Percentiles rank a stretch among this genome's conserved stretches.
Conservation (phyloP, 2,329 filamentous ascomycete species). For the Stemphylium beticola region DNA sequence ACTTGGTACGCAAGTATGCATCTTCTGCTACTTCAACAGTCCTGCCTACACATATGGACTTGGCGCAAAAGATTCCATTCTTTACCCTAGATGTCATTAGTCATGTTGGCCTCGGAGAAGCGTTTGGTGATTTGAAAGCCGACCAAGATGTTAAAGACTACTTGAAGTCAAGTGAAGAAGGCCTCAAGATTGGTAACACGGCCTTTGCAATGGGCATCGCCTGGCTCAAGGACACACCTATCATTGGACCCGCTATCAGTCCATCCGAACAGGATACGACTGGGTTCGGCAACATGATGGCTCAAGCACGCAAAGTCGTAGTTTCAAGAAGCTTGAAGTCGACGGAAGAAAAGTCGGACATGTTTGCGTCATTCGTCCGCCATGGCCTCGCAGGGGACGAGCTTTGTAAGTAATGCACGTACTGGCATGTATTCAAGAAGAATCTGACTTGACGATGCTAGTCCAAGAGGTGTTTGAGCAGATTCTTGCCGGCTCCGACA, state of each 20-base stretch:
- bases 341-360: slow-evolving; percentile 55
- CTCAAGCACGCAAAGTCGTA: slow-evolving; percentile 36
- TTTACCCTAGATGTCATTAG: slow-evolving; percentile 65
- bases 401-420: slow-evolving; percentile 30
- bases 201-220: slow-evolving; percentile 35
- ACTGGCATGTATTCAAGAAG: not conserved
- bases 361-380: slow-evolving; percentile 61
- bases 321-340: slow-evolving; percentile 54
- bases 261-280: slow-evolving; percentile 46
- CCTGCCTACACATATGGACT: slow-evolving; percentile 52
- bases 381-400: slow-evolving; percentile 52
- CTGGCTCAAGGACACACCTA: slow-evolving; percentile 32
- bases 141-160: slow-evolving; percentile 58
- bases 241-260: slow-evolving; percentile 37
- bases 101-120: slow-evolving; percentile 58
- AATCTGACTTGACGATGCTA: slow-evolving; percentile 18
- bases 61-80: slow-evolving; percentile 56
- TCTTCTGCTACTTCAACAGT: slow-evolving; percentile 19
- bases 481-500: slow-evolving; percentile 64
- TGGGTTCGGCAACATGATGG: slow-evolving; percentile 44
- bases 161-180: slow-evolving; percentile 53
- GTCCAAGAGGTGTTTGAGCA: slow-evolving; percentile 52
- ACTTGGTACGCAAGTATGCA: slow-evolving; percentile 58
- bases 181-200: slow-evolving; percentile 36
- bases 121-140: slow-evolving; percentile 59